phyloP scores from a whole-genome alignment of 2,329 filamentous ascomycete genomes.

The Cladosporium colombiae region DNA sequence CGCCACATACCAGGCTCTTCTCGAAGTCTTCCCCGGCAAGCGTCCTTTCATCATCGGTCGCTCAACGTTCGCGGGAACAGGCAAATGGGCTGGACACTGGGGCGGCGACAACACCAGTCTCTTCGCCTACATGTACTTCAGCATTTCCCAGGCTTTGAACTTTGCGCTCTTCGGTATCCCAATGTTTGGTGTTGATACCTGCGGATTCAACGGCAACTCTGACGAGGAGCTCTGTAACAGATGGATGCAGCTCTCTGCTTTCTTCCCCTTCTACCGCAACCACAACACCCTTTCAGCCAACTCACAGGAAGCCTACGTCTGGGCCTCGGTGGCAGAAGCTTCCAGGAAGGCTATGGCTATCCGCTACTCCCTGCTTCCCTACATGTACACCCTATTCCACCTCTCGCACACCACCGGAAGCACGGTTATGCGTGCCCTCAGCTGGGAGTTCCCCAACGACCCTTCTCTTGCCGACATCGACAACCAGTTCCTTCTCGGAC shows the following conservation, averaged over 20 bases:
- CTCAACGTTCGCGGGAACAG: conserved; percentile 76
- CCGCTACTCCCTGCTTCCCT: conserved; percentile 70
- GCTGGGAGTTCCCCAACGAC: conserved; percentile 74
- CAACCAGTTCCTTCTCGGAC: conserved; percentile 71
- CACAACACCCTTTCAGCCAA: conserved; percentile 66
- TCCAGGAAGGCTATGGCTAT: conserved; percentile 68
- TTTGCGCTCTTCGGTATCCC: conserved; percentile 75
- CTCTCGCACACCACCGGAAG: conserved; percentile 64
- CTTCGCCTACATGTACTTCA: conserved; percentile 74
- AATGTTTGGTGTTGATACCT: conserved; percentile 72
- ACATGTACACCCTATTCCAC: conserved; percentile 75
- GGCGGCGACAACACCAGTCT: conserved; percentile 70
- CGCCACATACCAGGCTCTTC: conserved; percentile 72
- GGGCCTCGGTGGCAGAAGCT: conserved; percentile 66
- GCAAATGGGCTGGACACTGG: conserved; percentile 79
- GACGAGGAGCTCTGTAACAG: conserved; percentile 70
- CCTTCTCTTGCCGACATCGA: conserved; percentile 67
- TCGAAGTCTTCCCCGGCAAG: conserved; percentile 63
- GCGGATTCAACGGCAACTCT: conserved; percentile 68
- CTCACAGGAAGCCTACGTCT: conserved; percentile 70
- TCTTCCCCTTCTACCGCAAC: conserved; percentile 78
- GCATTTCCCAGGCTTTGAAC: conserved; percentile 74
- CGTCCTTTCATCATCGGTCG: conserved; percentile 83
- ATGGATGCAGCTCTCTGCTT: conserved; percentile 66
- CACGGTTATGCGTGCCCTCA: conserved; percentile 71